These are phyloP conservation scores for Gastrolobium villosum DNA, from an alignment of 306 rosid species.

Conservation along the genomic window DNA sequence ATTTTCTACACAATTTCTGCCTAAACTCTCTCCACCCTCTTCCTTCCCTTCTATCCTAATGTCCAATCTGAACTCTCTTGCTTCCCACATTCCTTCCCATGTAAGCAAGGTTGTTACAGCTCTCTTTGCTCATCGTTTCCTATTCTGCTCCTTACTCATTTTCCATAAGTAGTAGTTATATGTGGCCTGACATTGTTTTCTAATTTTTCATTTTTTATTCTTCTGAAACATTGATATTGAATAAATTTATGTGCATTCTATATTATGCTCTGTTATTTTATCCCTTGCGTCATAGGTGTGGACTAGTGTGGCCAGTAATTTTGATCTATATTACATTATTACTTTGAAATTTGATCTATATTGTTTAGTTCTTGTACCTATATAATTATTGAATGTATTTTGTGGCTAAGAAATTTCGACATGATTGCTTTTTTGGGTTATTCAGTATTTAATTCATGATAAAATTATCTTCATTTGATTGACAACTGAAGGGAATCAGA, in stretches of 20 bases:
- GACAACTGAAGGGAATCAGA: slow-evolving; percentile 9
- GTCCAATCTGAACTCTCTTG: too few species aligned
- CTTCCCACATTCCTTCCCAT: too few species aligned
- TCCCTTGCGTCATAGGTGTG: background rate
- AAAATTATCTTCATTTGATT: slow-evolving; percentile 16
- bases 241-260: background rate
- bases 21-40: too few species aligned
- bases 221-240: background rate
- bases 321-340: slow-evolving; percentile 24
- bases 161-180: too few species aligned
- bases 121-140: too few species aligned
- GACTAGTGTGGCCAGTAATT: background rate
- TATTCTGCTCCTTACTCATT: too few species aligned
- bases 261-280: slow-evolving; percentile 6
- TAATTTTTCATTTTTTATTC: too few species aligned
- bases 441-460: background rate
- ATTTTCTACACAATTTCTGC: too few species aligned
- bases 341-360: slow-evolving; percentile 15
- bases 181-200: too few species aligned
- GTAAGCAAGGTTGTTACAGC: too few species aligned
- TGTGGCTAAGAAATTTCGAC: slow-evolving; percentile 14
- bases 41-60: too few species aligned
- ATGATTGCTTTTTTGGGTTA: slow-evolving; percentile 21
- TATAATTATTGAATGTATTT: slow-evolving; percentile 17
- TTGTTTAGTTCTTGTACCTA: slow-evolving; percentile 18